Percentiles rank a stretch among this genome's conserved stretches.
These are phyloP conservation scores for Spergularia marina DNA, from an alignment of 148 eudicot species.

Conservation along the genomic window DNA sequence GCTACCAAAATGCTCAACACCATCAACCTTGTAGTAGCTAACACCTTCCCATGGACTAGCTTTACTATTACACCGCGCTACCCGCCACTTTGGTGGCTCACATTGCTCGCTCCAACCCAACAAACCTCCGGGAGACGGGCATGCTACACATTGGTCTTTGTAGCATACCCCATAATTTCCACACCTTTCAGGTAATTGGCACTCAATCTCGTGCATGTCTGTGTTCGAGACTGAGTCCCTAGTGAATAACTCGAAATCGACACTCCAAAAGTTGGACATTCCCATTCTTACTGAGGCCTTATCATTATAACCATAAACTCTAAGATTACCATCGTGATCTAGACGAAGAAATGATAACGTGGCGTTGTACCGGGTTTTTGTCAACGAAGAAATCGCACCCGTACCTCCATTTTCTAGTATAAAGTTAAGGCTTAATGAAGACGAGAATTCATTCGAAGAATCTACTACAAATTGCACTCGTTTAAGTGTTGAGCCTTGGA, in stretches of 20 bases:
- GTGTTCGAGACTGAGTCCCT: conserved; percentile 5
- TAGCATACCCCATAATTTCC: conserved; percentile 50
- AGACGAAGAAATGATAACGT: conserved; percentile 38
- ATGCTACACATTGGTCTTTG: conserved; percentile 44
- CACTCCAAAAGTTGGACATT: conserved; percentile 27
- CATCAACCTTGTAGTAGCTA: conserved; percentile 45
- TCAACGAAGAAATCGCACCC: neutral
- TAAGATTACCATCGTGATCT: conserved; percentile 36
- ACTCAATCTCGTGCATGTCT: conserved; percentile 23
- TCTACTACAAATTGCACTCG: too few relatives aligned
- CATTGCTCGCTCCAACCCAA: conserved; percentile 49
- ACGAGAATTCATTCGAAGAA: too few relatives aligned
- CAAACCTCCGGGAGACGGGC: conserved; percentile 43
- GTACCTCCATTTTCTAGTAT: neutral
- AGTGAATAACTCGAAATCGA: conserved; percentile 28
- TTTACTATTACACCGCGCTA: conserved; percentile 21
- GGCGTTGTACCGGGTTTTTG: conserved; percentile 27
- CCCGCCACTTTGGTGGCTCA: conserved; percentile 18
- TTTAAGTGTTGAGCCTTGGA: neutral
- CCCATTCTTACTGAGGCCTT: conserved; percentile 15
- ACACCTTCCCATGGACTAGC: conserved; percentile 15
- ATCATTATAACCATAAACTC: conserved; percentile 28
- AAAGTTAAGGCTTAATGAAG: too few relatives aligned
- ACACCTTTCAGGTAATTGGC: conserved; percentile 47
- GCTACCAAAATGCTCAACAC: conserved; percentile 41